These are phyloP conservation scores for Moricandia arvensis DNA, from an alignment of 345 rosid species.

Conservation along the genomic window DNA sequence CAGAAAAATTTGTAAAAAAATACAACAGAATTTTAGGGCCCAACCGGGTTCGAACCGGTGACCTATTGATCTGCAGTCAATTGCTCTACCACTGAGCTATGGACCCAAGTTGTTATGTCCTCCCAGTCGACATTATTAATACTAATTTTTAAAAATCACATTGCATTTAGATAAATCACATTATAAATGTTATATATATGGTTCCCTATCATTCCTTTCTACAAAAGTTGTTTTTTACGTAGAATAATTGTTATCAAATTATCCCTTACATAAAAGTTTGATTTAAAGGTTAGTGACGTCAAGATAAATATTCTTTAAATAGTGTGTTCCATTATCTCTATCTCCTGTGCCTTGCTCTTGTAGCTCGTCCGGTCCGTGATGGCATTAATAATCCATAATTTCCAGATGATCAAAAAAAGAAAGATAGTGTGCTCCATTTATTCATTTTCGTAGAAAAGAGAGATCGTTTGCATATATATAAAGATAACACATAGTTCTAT, in stretches of 20 bases:
- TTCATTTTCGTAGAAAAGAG: too few species aligned
- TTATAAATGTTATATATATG: neutral
- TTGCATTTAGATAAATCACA: too few species aligned
- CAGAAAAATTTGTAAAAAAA: neutral
- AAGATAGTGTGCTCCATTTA: too few species aligned
- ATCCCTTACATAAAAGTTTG: neutral
- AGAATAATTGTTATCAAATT: neutral
- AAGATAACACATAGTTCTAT: too few species aligned
- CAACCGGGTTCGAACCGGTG: conserved; percentile 58
- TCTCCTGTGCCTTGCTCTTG: too few species aligned
- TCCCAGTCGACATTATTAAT: neutral
- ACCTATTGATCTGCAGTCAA: conserved; percentile 92
- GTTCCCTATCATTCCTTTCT: neutral
- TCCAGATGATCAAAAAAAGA: too few species aligned
- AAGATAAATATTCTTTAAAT: too few species aligned
- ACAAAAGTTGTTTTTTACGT: neutral
- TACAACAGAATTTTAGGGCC: conserved; percentile 24
- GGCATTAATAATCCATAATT: too few species aligned
- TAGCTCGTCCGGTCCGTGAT: too few species aligned
- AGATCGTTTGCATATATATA: too few species aligned
- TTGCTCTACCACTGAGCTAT: conserved; percentile 94
- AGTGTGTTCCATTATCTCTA: too few species aligned
- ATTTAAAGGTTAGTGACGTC: neutral
- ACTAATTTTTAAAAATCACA: too few species aligned
- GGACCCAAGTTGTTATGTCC: conserved; percentile 34